Conservation (phyloP, 2,329 filamentous ascomycete species). For the Pseudofabraea citricarpa region DNA sequence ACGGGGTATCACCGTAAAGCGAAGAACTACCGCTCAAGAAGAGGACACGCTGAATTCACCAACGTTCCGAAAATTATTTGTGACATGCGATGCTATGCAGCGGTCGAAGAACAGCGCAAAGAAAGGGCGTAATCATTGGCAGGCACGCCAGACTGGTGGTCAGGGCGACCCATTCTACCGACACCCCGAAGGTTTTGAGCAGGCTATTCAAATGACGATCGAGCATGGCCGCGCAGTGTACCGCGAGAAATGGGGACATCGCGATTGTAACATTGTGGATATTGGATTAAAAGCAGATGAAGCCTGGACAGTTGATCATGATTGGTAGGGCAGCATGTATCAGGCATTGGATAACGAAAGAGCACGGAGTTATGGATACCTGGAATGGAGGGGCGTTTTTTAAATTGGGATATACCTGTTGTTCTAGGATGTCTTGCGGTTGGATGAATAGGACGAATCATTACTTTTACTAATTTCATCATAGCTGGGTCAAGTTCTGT, state of each 20-base stretch:
- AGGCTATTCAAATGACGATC: slow-evolving; percentile 38
- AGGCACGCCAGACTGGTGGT: slow-evolving; percentile 44
- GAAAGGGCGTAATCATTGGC: slow-evolving; percentile 46
- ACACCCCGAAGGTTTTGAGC: slow-evolving; percentile 38
- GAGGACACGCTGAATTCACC: slow-evolving; percentile 21
- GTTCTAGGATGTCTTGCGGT: too few species aligned
- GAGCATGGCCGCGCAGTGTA: slow-evolving; percentile 38
- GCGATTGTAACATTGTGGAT: slow-evolving; percentile 35
- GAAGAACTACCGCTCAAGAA: too few species aligned
- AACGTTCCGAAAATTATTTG: slow-evolving; percentile 23
- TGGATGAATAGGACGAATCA: too few species aligned
- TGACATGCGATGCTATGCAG: slow-evolving; percentile 26
- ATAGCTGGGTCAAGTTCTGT: too few species aligned
- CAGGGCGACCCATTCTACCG: slow-evolving; percentile 49
- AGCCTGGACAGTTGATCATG: slow-evolving; percentile 41
- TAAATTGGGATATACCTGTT: too few species aligned
- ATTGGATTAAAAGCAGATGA: slow-evolving; percentile 35
- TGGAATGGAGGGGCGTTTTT: too few species aligned
- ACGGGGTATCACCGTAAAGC: not conserved
- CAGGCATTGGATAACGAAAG: too few species aligned
- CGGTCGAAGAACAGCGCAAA: slow-evolving; percentile 21
- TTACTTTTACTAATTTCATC: too few species aligned
- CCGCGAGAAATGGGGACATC: slow-evolving; percentile 42
- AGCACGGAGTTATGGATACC: too few species aligned
- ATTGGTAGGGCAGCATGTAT: too few species aligned